Evolutionary conservation across 2,329 filamentous ascomycete genomes (phyloP).

Genomic region (Epichloe festucae): DNA sequence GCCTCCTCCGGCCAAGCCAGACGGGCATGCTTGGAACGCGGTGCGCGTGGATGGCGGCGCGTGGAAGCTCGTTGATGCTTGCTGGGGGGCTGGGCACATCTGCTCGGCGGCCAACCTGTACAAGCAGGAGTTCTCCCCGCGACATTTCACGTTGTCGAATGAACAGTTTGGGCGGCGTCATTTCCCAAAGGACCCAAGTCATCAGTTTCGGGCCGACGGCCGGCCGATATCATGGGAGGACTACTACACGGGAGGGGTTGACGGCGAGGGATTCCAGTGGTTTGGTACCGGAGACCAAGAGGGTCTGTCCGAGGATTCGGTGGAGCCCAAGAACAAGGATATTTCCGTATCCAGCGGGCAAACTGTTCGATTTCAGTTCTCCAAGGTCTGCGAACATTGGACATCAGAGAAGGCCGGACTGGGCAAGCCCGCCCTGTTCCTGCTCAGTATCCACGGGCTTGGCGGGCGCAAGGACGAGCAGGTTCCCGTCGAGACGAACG

Average conservation of each 20-base stretch:
- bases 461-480: conserved; percentile 57
- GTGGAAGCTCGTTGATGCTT: conserved; percentile 86
- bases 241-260: conserved; percentile 54
- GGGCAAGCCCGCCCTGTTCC: conserved; percentile 54
- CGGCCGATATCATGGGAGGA: conserved; percentile 62
- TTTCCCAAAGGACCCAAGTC: conserved; percentile 53
- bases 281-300: conserved; percentile 33
- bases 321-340: conserved; percentile 38
- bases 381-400: conserved; percentile 73
- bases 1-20: conserved; percentile 48
- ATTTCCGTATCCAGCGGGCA: conserved; percentile 46
- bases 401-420: conserved; percentile 53
- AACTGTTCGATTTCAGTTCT: conserved; percentile 66
- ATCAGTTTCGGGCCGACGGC: conserved; percentile 68
- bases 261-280: conserved; percentile 33
- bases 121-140: conserved; percentile 52
- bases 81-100: conserved; percentile 86
- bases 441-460: conserved; percentile 52
- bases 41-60: conserved; percentile 73
- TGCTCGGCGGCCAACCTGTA: conserved; percentile 41
- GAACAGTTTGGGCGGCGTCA: conserved; percentile 72
- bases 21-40: conserved; percentile 83
- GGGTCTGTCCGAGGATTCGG: conserved; percentile 41
- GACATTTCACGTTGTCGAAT: conserved; percentile 49
- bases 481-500: conserved; percentile 63